phyloP scores from a whole-genome alignment of 2,329 filamentous ascomycete genomes.

The Gremmenia infestans region DNA sequence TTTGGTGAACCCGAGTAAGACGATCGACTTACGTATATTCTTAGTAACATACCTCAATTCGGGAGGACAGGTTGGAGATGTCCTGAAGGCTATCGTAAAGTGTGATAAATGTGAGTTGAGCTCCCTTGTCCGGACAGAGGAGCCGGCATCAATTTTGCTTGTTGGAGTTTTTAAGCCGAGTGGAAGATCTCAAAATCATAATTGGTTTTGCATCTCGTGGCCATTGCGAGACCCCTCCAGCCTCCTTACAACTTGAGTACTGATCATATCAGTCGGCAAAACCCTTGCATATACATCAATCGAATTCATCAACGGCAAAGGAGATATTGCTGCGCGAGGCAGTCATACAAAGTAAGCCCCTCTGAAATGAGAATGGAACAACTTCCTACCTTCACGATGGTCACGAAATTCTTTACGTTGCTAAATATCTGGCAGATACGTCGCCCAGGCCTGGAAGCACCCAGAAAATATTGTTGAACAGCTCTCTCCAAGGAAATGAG shows the following conservation, averaged over 20 bases:
- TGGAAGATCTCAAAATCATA: constrained; percentile 39
- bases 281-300: constrained; percentile 58
- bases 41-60: constrained; percentile 59
- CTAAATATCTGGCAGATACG: constrained; percentile 26
- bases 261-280: constrained; percentile 55
- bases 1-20: not conserved
- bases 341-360: constrained; percentile 58
- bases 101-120: constrained; percentile 56
- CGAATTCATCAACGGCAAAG: constrained; percentile 53
- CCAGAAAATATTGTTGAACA: constrained; percentile 31
- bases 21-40: not conserved
- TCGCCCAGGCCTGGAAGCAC: constrained; percentile 33
- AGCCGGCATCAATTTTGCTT: too few species aligned
- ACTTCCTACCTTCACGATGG: not conserved
- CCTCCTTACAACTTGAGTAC: constrained; percentile 49
- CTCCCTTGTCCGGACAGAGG: constrained; percentile 31
- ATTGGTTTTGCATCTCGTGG: too few species aligned
- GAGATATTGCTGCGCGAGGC: constrained; percentile 55
- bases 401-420: not conserved
- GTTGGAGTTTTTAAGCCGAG: too few species aligned
- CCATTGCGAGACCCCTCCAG: too few species aligned
- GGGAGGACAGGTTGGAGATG: constrained; percentile 53
- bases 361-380: not conserved
- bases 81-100: constrained; percentile 49
- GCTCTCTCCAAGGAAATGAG: constrained; percentile 23